Base-by-base conservation (phyloP, 2,329 filamentous ascomycete species). In the Pseudopithomyces maydicus region DNA sequence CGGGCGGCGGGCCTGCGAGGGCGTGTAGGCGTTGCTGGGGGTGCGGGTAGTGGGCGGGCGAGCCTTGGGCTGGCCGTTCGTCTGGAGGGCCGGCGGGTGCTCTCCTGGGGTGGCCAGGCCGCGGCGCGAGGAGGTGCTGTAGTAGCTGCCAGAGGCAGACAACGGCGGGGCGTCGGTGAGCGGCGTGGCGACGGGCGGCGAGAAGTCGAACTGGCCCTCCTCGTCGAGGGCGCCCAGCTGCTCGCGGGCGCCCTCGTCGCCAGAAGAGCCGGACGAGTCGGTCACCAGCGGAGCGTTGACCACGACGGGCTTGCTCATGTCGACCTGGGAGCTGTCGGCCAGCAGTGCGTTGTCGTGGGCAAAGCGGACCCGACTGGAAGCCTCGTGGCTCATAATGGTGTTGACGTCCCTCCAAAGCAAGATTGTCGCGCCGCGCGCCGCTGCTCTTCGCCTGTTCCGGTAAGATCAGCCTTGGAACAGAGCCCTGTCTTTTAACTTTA, bases 241-340 rank as follows among this genome's bases (percentile, higher is more conserved):
- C 64, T 85, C 82, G 65, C 75, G 76, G 58, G 75, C 75, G 65
- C 81, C 81, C 61, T 77, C 74, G 41, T 70, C 69, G 47, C 77
- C 74, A 47, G 76, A 78, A 42, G 82, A 82, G 56, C 77, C 80
- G 45, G 83, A 83, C 36, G 80, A 81, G 64, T 85, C 81, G 62
- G 63, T 69, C 32, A 74, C 76, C 60, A 75, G 56, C 33, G 56
- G 71, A 36, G 58, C 67, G 52, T 74, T 74, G 58, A 68, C 67
- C 36, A 71, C 69, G 29, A 72, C 57, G 36, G 70, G 69, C 63
- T 63, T 70, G 59, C 59, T 61, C 58, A 63, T 67, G 64, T 69
- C 66, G 57, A 65, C 67, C 20, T 50, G 29, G 8, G 49, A 19
- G 55, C 35, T 33, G 17, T 59, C 55, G 53, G 63, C 56, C 52